These are phyloP conservation scores for Crithidia brevicula DNA, from an alignment of 208 protist genomes.

Conservation along the genomic window DNA sequence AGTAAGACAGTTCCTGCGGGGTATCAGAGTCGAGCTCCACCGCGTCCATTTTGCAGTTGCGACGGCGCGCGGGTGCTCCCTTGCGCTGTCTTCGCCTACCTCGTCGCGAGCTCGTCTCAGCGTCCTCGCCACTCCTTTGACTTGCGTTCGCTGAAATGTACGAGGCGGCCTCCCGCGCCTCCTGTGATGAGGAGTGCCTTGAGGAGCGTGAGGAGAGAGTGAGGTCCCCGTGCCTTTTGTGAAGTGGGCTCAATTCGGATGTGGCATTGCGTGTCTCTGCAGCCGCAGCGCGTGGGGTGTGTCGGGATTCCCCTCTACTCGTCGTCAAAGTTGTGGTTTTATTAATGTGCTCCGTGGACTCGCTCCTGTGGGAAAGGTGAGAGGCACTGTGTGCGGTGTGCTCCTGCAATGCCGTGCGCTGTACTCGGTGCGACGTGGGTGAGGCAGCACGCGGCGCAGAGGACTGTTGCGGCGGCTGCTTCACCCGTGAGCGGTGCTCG, in stretches of 20 bases:
- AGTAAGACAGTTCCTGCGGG: constrained; percentile 1
- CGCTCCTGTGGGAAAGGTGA: neutral
- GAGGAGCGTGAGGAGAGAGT: neutral
- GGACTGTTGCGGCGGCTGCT: neutral
- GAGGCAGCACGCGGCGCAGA: too few species aligned
- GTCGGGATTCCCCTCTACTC: too few species aligned
- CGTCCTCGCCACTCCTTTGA: neutral
- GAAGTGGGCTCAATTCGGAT: too few species aligned
- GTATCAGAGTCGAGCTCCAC: constrained; percentile 11
- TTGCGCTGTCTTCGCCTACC: neutral
- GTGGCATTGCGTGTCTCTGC: too few species aligned
- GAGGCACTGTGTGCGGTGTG: neutral
- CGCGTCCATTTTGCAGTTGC: constrained; percentile 17
- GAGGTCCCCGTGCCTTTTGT: constrained; percentile 2
- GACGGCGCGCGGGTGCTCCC: constrained; percentile 13
- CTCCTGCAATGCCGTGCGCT: neutral
- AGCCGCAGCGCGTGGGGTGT: too few species aligned
- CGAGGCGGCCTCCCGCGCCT: too few species aligned
- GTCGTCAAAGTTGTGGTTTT: constrained; percentile 24
- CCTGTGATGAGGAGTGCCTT: neutral
- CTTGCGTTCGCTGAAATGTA: too few species aligned
- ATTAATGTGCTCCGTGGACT: too few species aligned
- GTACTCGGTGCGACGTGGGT: neutral
- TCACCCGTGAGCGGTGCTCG: neutral
- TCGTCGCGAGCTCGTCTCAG: neutral